phyloP scores from a whole-genome alignment of 345 rosid species.

The Arabidopsis suecica region DNA sequence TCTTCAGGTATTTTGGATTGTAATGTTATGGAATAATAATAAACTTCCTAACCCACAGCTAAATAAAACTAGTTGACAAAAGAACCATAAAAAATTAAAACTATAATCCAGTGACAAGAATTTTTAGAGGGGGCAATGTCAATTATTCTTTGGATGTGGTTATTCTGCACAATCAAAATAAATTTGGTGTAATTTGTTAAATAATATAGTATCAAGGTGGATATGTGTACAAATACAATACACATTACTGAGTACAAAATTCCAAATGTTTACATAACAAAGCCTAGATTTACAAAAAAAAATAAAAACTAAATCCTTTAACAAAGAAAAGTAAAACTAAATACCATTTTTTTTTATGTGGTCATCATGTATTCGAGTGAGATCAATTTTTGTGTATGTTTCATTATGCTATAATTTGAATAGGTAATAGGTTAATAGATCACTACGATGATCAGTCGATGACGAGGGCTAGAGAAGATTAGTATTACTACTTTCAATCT shows the following conservation, averaged over 20 bases:
- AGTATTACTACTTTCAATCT: constrained; percentile 5
- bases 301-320: no score
- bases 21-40: neutral
- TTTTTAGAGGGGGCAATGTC: neutral
- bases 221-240: neutral
- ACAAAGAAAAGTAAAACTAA: neutral
- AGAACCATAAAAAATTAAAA: neutral
- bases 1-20: neutral
- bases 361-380: neutral
- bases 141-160: neutral
- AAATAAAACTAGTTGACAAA: neutral
- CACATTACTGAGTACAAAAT: no score
- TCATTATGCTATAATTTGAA: neutral
- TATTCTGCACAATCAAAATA: neutral
- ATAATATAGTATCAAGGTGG: neutral
- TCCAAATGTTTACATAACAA: no score
- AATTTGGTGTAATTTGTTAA: neutral
- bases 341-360: neutral
- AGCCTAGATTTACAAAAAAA: neutral
- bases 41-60: neutral
- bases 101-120: neutral
- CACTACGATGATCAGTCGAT: neutral
- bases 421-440: neutral
- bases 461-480: neutral
- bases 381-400: neutral